Evolutionary conservation across 208 protist species (phyloP), one percentile per base, ranked within the genome.

Genomic region (Leishmania arabica): DNA sequence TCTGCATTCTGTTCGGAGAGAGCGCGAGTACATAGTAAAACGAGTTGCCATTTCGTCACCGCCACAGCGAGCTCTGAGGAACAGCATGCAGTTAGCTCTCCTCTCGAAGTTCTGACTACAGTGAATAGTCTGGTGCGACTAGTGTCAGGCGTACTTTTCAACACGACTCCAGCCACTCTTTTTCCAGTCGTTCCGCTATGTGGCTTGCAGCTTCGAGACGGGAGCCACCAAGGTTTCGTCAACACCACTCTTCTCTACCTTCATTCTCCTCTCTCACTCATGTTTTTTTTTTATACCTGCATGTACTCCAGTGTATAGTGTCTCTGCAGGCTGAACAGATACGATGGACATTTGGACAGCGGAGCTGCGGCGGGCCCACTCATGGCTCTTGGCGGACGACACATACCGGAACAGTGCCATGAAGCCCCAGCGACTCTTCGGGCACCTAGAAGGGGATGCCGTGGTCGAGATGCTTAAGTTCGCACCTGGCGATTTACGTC

Each of bases 401-500:
- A 47, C 60, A 27, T 78, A 78, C 40, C 34, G 58, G 42, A n/a
- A 49, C 24, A 78, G 75, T 31, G 19, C 15, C 53, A 78, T 78
- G 45, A 78, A 78, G 58, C 40, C 54, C 0, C 75, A 78, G 58
- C 75, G 58, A 40, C 75, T 78, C 13, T 58, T 78, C 40, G 58
- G 31, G 7, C 60, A 51, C 31, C 75, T 78, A 13, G 34, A 54
- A 34, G 60, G 75, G 34, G 75, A 78, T 64, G 60, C 75, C n/a
- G 15, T 78, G 8, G 37, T 69, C 9, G 75, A 78, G 27, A 49
- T 78, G 27, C 37, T 78, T 19, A 78, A 78, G 75, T 78, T 78
- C 13, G 75, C 54, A 65, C n/a, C 37, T 53, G 37, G 58, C 13
- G 3, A 42, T 42, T 24, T 19, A 37, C 37, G 31, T 51, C 40